Evolutionary conservation across 2,329 filamentous ascomycete species (phyloP), one percentile per base, ranked within the genome.

Genomic region (Ceratocystiopsis minuta): DNA sequence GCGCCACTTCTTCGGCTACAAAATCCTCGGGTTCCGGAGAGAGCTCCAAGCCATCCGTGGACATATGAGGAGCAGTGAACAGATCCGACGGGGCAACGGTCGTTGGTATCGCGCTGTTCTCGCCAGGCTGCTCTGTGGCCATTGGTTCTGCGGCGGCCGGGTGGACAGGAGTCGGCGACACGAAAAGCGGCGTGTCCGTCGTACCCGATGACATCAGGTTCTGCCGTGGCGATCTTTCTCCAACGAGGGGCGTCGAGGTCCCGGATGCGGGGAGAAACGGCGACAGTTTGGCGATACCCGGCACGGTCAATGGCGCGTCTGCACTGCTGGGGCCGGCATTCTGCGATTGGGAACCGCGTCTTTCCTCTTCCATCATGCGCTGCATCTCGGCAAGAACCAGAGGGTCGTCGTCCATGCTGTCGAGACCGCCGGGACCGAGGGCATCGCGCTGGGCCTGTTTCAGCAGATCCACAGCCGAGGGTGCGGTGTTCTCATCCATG

Each of bases 1-100:
- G 24, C 24, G 24, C 24, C 24, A 28, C 24, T 10, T 34, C 33
- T 15, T 15, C 33, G 3, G 33, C 33, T 15, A 28, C 24, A 28
- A 28, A 28, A 10, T 38, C 33, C 16, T 39, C 44, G 4, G 38
- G 38, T 14, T 45, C 44, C 1, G 44, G 35, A 13, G 41, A 45
- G 20, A 45, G 32, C 14, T 43, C 38, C 16, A 40, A 38, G 35
- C 11, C 24, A n/a, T 17, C 34, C 2, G 20, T 1, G 10, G 39
- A 34, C 38, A 45, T 24, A 3, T 24, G 31, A 13, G 36, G 38
- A 3, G 31, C 31, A 17, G 34, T 40, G 3, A 38, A 40, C 13
- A 43, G 34, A 4, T 43, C 42, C 3, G 16, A 28, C 0, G 39
- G 39, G 3, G 43, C 43, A 15, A 44, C 32, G 4, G 43, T 41